Conservation (phyloP, 805 yeast species). For the Sugiyamaella floridensis region DNA sequence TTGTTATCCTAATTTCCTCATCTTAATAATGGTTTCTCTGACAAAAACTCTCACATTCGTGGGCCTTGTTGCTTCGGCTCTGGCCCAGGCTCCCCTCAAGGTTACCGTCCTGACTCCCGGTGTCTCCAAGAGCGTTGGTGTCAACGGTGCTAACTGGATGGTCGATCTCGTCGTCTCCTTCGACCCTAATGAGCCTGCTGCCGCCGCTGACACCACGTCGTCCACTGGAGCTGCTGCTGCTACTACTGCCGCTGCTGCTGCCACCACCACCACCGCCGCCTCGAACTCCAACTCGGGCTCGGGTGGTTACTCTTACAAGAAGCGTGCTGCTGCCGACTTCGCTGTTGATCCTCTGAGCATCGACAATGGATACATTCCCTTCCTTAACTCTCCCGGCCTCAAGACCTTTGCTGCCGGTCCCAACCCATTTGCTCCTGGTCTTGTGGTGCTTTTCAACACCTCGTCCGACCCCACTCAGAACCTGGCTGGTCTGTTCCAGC, state of each 20-base stretch:
- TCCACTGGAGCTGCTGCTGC: not conserved
- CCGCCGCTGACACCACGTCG: not conserved
- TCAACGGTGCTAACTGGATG: not conserved
- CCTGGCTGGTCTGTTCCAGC: conserved; percentile 5
- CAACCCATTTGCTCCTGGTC: conserved; percentile 1
- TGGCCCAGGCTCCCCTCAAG: not conserved
- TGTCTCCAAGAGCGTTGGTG: not conserved
- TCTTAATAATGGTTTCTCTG: not conserved
- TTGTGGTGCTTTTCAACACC: not conserved
- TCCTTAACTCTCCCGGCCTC: conserved; percentile 3
- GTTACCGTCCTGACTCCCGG: conserved; percentile 3
- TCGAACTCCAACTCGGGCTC: not conserved
- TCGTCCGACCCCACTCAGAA: conserved; percentile 5
- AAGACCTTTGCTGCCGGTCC: conserved; percentile 2
- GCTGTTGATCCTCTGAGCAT: not conserved
- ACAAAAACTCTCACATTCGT: not conserved
- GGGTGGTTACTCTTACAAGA: conserved; percentile 1
- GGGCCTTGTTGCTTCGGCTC: not conserved
- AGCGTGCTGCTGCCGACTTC: not conserved
- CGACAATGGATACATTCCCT: conserved; percentile 1
- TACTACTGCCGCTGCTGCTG: not conserved
- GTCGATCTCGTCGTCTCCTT: conserved; percentile 1
- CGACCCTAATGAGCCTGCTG: not conserved
- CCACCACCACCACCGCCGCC: not conserved
- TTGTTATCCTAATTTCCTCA: not conserved